A percentile compares a stretch with the other conserved stretches of the same genome.
These are phyloP conservation scores for Salisapilia sapeloensis DNA, from an alignment of 352 stramenopile species.

Conservation along the genomic window DNA sequence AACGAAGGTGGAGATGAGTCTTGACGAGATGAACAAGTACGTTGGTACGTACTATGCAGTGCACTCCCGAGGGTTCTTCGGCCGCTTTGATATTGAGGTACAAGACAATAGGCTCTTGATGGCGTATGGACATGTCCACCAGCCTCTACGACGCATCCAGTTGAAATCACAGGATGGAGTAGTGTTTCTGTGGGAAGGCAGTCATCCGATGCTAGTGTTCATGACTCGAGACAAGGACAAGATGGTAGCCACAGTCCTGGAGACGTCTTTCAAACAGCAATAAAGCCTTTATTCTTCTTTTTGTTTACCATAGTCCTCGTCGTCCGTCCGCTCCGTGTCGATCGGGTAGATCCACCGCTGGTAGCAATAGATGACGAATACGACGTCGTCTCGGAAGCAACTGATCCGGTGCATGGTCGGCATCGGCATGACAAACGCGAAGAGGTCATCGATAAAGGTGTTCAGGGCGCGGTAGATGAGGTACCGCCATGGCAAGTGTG, in stretches of 20 bases:
- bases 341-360: conserved; percentile 86
- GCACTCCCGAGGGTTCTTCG: conserved; percentile 18
- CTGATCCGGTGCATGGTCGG: conserved; percentile 82
- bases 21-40: conserved; percentile 9
- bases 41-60: conserved; percentile 22
- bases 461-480: conserved; percentile 90
- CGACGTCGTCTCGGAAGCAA: conserved; percentile 81
- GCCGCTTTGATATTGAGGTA: conserved; percentile 10
- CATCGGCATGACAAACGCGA: conserved; percentile 86
- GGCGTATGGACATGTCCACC: too few species aligned
- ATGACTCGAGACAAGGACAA: too few species aligned
- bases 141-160: too few species aligned
- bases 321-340: conserved; percentile 28
- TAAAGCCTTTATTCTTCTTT: neutral
- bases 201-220: too few species aligned
- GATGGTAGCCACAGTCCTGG: too few species aligned
- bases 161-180: too few species aligned
- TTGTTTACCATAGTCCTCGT: conserved; percentile 14
- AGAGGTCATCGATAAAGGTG: conserved; percentile 88
- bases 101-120: conserved; percentile 1
- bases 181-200: too few species aligned
- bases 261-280: neutral
- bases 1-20: conserved; percentile 8
- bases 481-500: conserved; percentile 86
- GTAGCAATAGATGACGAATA: conserved; percentile 84